Conservation (phyloP, 2,329 filamentous ascomycete species). For the Scedosporium boydii region DNA sequence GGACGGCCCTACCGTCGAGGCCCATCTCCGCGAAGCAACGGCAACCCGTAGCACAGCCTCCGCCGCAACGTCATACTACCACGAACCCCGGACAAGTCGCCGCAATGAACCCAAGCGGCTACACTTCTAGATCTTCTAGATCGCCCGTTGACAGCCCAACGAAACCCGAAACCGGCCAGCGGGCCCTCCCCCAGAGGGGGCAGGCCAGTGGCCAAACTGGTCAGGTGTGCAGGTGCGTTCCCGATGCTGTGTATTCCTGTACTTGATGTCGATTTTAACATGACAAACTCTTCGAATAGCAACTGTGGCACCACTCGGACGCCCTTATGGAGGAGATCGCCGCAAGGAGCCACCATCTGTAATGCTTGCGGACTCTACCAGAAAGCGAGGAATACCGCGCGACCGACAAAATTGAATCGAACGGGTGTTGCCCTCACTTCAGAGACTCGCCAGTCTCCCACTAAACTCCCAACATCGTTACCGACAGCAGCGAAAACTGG, state of each 20-base stretch:
- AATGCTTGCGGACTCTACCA: constrained; percentile 94
- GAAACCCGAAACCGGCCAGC: not conserved
- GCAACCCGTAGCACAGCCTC: constrained; percentile 2
- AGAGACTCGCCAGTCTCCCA: constrained; percentile 29
- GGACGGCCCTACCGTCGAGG: constrained; percentile 4
- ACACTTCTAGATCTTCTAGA: not conserved
- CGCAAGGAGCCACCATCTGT: constrained; percentile 88
- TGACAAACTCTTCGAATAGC: constrained; percentile 34
- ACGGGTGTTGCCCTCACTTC: constrained; percentile 44
- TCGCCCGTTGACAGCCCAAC: constrained; percentile 1
- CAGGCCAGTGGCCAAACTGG: constrained; percentile 24
- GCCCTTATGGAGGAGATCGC: constrained; percentile 88
- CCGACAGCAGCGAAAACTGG: constrained; percentile 28
- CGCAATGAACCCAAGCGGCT: not conserved
- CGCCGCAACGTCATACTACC: not conserved
- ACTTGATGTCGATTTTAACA: not conserved
- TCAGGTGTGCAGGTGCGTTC: constrained; percentile 61
- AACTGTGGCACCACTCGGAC: constrained; percentile 94
- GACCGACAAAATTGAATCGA: constrained; percentile 84
- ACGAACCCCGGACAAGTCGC: not conserved
- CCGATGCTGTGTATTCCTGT: not conserved
- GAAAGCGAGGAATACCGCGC: constrained; percentile 84
- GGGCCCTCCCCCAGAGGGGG: not conserved
- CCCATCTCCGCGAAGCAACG: constrained; percentile 1
- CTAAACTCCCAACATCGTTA: constrained; percentile 22